These are phyloP conservation scores for Syzygium aqueum DNA, from an alignment of 345 rosid genomes.

Conservation along the genomic window DNA sequence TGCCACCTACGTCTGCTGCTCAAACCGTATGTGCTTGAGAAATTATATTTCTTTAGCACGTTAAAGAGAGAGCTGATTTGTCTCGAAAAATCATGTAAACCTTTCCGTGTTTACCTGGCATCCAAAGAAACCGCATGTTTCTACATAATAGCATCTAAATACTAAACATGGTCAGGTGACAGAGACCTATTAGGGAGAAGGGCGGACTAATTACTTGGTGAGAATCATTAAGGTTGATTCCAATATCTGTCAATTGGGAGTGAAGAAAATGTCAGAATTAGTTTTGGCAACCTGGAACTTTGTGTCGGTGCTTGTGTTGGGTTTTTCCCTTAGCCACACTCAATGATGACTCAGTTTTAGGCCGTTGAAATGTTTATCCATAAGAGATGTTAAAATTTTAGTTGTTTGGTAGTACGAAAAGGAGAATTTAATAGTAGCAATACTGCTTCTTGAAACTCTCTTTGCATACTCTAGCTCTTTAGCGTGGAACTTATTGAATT, in stretches of 20 bases:
- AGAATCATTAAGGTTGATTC: neutral
- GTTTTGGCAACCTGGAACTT: neutral
- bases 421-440: neutral
- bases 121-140: neutral
- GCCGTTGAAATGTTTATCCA: neutral
- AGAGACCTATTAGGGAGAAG: neutral
- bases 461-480: too few species aligned
- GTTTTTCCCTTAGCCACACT: neutral
- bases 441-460: too few species aligned
- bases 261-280: neutral
- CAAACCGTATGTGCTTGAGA: slow-evolving; percentile 40
- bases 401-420: neutral
- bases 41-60: neutral
- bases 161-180: neutral
- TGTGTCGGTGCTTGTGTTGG: neutral
- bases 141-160: neutral
- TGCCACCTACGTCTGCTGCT: slow-evolving; percentile 92
- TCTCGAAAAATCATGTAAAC: neutral
- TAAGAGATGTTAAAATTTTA: too few species aligned
- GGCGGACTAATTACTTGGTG: neutral
- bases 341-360: neutral
- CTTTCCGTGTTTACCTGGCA: neutral
- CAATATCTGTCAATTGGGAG: neutral
- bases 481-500: too few species aligned
- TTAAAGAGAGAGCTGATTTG: neutral